Percentiles rank a stretch among this genome's conserved stretches.
phyloP scores from a whole-genome alignment of 192 early-diverging fungal species.

The Backusella australiensis region DNA sequence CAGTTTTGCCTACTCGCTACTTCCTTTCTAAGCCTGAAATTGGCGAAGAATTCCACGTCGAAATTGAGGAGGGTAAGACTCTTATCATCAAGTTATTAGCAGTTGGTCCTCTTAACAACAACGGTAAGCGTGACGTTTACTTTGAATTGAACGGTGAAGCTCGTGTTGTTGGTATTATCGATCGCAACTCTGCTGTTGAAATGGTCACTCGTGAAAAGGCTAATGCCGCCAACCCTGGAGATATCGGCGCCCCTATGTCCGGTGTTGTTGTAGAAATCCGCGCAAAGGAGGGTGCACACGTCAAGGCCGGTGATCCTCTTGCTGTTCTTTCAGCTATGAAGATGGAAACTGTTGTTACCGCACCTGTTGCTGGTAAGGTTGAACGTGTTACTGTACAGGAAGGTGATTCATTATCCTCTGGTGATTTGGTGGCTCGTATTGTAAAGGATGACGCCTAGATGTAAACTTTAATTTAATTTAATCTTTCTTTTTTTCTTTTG shows the following conservation, averaged over 20 bases:
- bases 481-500: not conserved
- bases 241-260: conserved; percentile 95
- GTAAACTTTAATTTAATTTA: not conserved
- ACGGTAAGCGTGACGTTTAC: conserved; percentile 86
- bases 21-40: conserved; percentile 85
- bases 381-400: conserved; percentile 68
- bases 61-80: conserved; percentile 85
- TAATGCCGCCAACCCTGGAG: conserved; percentile 68
- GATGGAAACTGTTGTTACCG: conserved; percentile 93
- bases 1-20: conserved; percentile 86
- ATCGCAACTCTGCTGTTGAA: conserved; percentile 62
- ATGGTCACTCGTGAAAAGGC: conserved; percentile 72
- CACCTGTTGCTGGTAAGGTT: conserved; percentile 75
- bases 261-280: conserved; percentile 93
- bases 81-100: conserved; percentile 90
- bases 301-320: conserved; percentile 90
- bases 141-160: conserved; percentile 96
- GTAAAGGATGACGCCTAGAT: conserved; percentile 41
- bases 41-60: conserved; percentile 87
- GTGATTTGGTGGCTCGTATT: conserved; percentile 80
- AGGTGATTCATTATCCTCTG: conserved; percentile 77
- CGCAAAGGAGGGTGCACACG: conserved; percentile 73
- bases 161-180: conserved; percentile 74
- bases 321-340: conserved; percentile 97
- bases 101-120: conserved; percentile 80